A percentile compares a stretch with the other conserved stretches of the same genome.
phyloP scores from a whole-genome alignment of 1,284 basidiomycete genomes.

The Ganoderma multipileum region DNA sequence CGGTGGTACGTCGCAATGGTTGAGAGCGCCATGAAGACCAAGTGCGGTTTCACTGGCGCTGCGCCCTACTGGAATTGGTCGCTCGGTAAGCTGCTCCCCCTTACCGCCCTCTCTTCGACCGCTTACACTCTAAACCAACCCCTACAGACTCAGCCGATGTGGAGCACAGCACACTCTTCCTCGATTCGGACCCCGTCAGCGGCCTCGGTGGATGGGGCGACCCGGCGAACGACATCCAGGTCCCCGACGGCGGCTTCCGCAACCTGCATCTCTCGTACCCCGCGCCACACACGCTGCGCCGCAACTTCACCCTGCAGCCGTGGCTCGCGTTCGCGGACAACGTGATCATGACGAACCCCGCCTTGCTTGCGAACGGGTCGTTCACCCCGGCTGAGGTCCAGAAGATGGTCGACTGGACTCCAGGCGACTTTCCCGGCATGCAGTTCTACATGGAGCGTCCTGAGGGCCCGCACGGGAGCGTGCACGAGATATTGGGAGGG shows the following conservation, averaged over 20 bases:
- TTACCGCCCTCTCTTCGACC: no score
- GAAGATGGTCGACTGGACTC: constrained; percentile 38
- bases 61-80: constrained; percentile 51
- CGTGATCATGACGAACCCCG: constrained; percentile 34
- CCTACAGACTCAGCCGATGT: constrained; percentile 43
- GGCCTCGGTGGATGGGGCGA: constrained; percentile 49
- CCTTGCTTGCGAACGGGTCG: constrained; percentile 38
- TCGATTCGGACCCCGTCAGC: constrained; percentile 37
- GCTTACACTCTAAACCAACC: not conserved
- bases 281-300: constrained; percentile 42
- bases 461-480: constrained; percentile 38
- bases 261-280: constrained; percentile 43
- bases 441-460: constrained; percentile 43
- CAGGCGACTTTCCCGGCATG: constrained; percentile 44
- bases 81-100: constrained; percentile 34
- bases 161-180: constrained; percentile 39
- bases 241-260: constrained; percentile 44
- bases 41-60: constrained; percentile 44
- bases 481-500: constrained; percentile 42
- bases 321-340: constrained; percentile 30
- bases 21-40: constrained; percentile 41
- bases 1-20: constrained; percentile 44
- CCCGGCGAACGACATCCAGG: constrained; percentile 39
- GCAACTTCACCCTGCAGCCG: constrained; percentile 45
- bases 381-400: constrained; percentile 39